Evolutionary conservation across 106 monocot species (phyloP), one percentile per base, ranked within the genome.

Genomic region (Triglochin maritima): DNA sequence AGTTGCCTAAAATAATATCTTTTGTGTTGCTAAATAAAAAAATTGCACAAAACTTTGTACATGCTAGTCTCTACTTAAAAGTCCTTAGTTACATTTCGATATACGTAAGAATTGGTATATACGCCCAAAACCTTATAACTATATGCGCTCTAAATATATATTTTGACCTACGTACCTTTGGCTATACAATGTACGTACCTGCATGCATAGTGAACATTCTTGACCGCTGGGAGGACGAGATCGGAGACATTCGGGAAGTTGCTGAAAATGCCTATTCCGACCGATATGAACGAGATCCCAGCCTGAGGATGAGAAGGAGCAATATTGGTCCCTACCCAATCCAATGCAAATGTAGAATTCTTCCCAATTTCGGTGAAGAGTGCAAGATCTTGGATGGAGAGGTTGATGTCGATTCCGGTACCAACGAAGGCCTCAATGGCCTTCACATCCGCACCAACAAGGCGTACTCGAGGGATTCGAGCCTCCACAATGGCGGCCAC

Each of bases 371-470:
- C 17, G 1, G 44, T 4, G 70, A 60, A 17, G 9, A 66, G 17
- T 41, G 47, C 17, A 8, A 13, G 7, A 57, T 66, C 51, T 15
- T 74, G 57, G 6, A 74, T 3, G 58, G 57, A 54, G 57, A 74
- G 45, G 46, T 56, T 43, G 74, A 74, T 45, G 57, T 44, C 57
- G 56, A 74, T 66, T 45, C 49, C 74, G 29, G 74, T 16, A 41
- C 13, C 11, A 49, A 13, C 46, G 65, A 74, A 74, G 47, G 74
- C 74, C n/a, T 65, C 43, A 58, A 66, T n/a, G 47, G 64, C 53
- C 4, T 60, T 11, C 41, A 48, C 14, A 17, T 58, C 14, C 3
- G 73, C 48, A 10, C 57, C 42, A 11, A 58, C 7, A 45, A 74
- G 47, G 44, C 48, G 66, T 11, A 66, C 66, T 6, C 62, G 61